phyloP scores from a whole-genome alignment of 1,139 yeast genomes.

The Lodderomyces beijingensis region DNA sequence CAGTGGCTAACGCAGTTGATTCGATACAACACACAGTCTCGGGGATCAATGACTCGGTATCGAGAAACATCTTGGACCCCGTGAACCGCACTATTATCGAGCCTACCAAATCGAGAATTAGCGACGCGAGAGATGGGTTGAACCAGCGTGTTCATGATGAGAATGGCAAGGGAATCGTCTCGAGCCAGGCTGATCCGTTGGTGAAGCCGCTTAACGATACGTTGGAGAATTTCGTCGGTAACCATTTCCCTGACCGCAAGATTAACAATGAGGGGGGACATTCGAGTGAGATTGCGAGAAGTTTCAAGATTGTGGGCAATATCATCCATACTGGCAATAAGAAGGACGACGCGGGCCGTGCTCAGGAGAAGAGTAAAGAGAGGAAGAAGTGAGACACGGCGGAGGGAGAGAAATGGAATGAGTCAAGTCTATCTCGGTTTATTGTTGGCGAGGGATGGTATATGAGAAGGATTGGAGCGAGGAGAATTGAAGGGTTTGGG shows the following conservation, averaged over 20 bases:
- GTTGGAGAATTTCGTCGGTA: constrained; percentile 40
- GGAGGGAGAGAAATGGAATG: background rate
- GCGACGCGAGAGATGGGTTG: constrained; percentile 22
- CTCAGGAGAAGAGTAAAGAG: constrained; percentile 12
- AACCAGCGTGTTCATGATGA: constrained; percentile 27
- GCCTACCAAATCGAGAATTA: constrained; percentile 45
- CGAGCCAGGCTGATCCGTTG: constrained; percentile 55
- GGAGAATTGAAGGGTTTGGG: too few relatives aligned
- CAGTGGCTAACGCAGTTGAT: constrained; percentile 30
- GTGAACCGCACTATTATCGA: constrained; percentile 3
- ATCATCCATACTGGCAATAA: too few relatives aligned
- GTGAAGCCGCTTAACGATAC: constrained; percentile 56
- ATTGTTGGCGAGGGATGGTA: too few relatives aligned
- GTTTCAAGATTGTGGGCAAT: constrained; percentile 39
- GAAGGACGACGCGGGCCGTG: too few relatives aligned
- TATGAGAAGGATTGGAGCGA: too few relatives aligned
- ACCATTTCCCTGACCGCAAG: constrained; percentile 39
- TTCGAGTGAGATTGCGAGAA: constrained; percentile 49
- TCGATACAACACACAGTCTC: constrained; percentile 25
- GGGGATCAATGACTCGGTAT: constrained; percentile 19
- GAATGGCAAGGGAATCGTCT: constrained; percentile 57
- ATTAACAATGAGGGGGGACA: constrained; percentile 35
- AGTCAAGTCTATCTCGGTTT: too few relatives aligned
- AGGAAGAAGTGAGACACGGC: background rate
- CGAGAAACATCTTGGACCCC: constrained; percentile 36